Conservation (phyloP, 1,284 basidiomycete genomes). For the Sporisorium reilianum region DNA sequence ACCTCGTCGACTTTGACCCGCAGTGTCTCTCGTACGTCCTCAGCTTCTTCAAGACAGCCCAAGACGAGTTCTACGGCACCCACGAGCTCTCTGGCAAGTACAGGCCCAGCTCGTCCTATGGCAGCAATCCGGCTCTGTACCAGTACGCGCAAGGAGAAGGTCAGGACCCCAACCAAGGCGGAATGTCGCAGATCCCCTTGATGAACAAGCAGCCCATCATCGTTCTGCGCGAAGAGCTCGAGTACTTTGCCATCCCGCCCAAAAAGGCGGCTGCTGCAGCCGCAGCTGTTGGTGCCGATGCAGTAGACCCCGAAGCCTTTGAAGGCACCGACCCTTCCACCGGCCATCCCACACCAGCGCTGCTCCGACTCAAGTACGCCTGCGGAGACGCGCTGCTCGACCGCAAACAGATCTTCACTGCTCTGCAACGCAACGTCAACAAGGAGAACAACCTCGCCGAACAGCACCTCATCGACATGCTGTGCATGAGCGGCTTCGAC, state of each 20-base stretch:
- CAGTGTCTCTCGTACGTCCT: conserved; percentile 94
- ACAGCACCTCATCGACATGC: conserved; percentile 99
- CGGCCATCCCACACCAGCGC: conserved; percentile 82
- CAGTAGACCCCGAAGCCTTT: conserved; percentile 24
- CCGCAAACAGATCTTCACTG: conserved; percentile 93
- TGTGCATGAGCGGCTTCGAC: conserved; percentile 99
- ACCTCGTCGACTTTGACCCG: conserved; percentile 96
- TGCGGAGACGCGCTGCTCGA: conserved; percentile 87
- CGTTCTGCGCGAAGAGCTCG: conserved; percentile 95
- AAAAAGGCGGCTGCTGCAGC: conserved; percentile 34
- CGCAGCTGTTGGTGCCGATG: conserved; percentile 1
- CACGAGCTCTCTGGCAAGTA: conserved; percentile 80
- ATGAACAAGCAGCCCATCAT: conserved; percentile 98
- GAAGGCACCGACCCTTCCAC: conserved; percentile 71
- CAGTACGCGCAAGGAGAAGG: conserved; percentile 43
- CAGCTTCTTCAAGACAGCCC: conserved; percentile 87
- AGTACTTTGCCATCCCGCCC: conserved; percentile 92
- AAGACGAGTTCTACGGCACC: conserved; percentile 92
- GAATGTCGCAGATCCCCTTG: conserved; percentile 75
- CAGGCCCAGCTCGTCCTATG: conserved; percentile 72
- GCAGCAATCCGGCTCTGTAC: conserved; percentile 36
- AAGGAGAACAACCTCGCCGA: conserved; percentile 99
- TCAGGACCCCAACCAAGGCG: conserved; percentile 70
- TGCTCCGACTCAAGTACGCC: conserved; percentile 70
- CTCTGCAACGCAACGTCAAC: conserved; percentile 96